These are phyloP conservation scores for Barbarea vulgaris DNA, from an alignment of 345 rosid genomes.

Conservation along the genomic window DNA sequence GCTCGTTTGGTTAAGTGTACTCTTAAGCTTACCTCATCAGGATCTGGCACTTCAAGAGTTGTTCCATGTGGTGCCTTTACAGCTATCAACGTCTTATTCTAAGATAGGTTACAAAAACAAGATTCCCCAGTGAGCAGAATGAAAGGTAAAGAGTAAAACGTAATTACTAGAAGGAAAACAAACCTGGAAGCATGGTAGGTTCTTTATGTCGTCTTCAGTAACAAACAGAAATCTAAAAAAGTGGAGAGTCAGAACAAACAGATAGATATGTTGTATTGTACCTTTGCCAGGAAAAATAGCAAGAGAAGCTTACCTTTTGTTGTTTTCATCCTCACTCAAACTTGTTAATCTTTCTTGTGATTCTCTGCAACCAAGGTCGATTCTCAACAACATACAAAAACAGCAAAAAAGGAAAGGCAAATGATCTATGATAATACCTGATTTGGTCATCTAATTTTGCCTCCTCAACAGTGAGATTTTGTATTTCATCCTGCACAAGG, in stretches of 20 bases:
- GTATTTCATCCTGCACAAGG: slow-evolving; percentile 70
- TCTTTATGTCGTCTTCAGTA: slow-evolving; percentile 95
- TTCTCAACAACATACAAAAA: slow-evolving; percentile 38
- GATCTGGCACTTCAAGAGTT: slow-evolving; percentile 98
- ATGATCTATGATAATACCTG: slow-evolving; percentile 28
- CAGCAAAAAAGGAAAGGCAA: neutral
- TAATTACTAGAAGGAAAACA: slow-evolving; percentile 22
- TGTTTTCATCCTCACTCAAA: slow-evolving; percentile 86
- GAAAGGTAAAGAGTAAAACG: slow-evolving; percentile 15
- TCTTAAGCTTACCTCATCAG: slow-evolving; percentile 80
- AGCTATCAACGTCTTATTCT: slow-evolving; percentile 95
- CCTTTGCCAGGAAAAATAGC: slow-evolving; percentile 12
- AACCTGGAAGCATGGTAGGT: slow-evolving; percentile 91
- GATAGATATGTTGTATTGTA: neutral
- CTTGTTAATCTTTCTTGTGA: slow-evolving; percentile 85
- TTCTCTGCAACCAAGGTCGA: slow-evolving; percentile 58
- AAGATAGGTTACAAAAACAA: slow-evolving; percentile 21
- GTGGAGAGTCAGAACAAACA: slow-evolving; percentile 35
- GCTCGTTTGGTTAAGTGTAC: slow-evolving; percentile 7
- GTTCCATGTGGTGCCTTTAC: slow-evolving; percentile 99
- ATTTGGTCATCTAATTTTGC: slow-evolving; percentile 48
- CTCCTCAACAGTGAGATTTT: slow-evolving; percentile 70
- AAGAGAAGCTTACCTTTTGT: slow-evolving; percentile 61
- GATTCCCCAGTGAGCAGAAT: slow-evolving; percentile 9
- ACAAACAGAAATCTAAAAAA: slow-evolving; percentile 85